Percentiles rank a stretch among this genome's conserved stretches.
Conservation (phyloP, 768 basidiomycete genomes). For the Sutorius australiensis region DNA sequence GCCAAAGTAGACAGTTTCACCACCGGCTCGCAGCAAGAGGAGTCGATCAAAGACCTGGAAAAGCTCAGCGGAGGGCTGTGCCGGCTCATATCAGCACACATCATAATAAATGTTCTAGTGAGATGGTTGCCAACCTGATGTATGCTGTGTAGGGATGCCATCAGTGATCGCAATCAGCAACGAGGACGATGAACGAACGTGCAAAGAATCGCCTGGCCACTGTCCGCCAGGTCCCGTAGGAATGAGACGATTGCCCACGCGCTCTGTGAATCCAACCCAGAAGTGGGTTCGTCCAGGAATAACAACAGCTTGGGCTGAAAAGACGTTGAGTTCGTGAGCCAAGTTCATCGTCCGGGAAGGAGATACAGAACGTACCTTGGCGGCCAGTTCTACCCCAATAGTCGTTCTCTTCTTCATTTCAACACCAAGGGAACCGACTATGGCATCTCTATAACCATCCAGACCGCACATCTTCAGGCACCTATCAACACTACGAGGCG, state of each 20-base stretch:
- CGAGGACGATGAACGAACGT: constrained; percentile 46
- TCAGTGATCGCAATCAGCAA: not conserved
- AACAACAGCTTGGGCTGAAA: constrained; percentile 68
- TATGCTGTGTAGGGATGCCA: constrained; percentile 29
- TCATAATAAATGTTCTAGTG: too few relatives aligned
- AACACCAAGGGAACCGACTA: constrained; percentile 63
- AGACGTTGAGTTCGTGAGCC: not conserved
- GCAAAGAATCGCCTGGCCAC: constrained; percentile 89
- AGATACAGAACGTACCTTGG: constrained; percentile 42
- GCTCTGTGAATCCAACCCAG: constrained; percentile 82
- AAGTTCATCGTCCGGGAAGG: too few relatives aligned
- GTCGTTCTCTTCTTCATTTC: constrained; percentile 81
- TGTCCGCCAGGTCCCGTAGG: constrained; percentile 69
- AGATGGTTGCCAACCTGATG: constrained; percentile 30
- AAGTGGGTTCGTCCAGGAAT: constrained; percentile 88
- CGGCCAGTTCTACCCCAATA: constrained; percentile 83
- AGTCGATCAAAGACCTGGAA: constrained; percentile 81
- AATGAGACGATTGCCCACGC: constrained; percentile 82
- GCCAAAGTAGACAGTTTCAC: constrained; percentile 65
- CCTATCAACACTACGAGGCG: constrained; percentile 46
- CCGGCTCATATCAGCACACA: constrained; percentile 12
- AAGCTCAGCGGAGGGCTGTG: constrained; percentile 71
- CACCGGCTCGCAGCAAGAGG: constrained; percentile 73
- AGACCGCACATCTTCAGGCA: constrained; percentile 62
- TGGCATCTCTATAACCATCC: constrained; percentile 59